These are phyloP conservation scores for Lolium multiflorum DNA, from an alignment of 176 grass and related monocot genomes.

Conservation along the genomic window DNA sequence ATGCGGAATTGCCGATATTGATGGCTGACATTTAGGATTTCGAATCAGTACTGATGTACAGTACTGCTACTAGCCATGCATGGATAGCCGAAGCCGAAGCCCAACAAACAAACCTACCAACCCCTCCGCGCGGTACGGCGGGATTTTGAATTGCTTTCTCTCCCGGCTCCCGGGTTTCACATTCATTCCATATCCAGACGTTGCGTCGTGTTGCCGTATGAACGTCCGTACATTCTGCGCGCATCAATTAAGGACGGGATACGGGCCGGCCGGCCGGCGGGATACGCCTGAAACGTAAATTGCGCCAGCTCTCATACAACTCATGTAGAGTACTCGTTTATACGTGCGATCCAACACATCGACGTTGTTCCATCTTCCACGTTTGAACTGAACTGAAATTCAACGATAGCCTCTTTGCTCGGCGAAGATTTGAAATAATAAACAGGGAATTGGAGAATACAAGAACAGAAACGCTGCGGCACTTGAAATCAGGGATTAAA, in stretches of 20 bases:
- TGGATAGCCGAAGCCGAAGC: not conserved
- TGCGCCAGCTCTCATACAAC: not conserved
- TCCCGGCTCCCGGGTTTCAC: not conserved
- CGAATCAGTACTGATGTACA: slow-evolving; percentile 11
- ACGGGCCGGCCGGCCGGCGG: slow-evolving; percentile 16
- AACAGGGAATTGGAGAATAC: too few species aligned
- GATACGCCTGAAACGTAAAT: slow-evolving; percentile 32
- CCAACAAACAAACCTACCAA: not conserved
- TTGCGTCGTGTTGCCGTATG: not conserved
- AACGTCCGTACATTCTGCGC: not conserved
- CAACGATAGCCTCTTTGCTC: too few species aligned
- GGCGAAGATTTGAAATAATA: too few species aligned
- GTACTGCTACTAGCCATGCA: not conserved
- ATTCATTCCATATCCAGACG: slow-evolving; percentile 26
- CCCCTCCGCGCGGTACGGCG: slow-evolving; percentile 7
- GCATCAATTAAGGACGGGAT: not conserved
- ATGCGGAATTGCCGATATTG: slow-evolving; percentile 39
- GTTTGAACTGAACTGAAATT: too few species aligned
- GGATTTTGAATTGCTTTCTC: slow-evolving; percentile 20
- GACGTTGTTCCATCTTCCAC: too few species aligned
- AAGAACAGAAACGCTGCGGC: too few species aligned
- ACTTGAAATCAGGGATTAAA: too few species aligned
- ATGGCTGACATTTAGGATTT: slow-evolving; percentile 29
- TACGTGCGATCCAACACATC: too few species aligned
- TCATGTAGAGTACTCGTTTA: too few species aligned